Evolutionary conservation across 2,329 filamentous ascomycete species (phyloP).

Genomic region (Aspergillus awamori): DNA sequence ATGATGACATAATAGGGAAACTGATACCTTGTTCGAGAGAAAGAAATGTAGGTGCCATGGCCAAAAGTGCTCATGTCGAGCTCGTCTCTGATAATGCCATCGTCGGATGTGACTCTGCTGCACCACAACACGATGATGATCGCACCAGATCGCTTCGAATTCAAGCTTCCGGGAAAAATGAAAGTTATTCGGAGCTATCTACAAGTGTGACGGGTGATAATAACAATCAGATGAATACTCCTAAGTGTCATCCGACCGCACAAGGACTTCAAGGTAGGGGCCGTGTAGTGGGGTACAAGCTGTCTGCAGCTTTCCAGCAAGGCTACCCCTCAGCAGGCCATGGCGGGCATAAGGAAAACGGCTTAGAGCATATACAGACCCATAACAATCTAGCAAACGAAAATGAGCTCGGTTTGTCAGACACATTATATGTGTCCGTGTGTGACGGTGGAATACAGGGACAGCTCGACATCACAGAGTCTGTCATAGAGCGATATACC

Average conservation of each 20-base stretch:
- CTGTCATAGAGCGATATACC: background rate
- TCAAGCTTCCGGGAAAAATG: background rate
- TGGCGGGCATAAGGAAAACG: background rate
- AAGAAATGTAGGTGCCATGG: background rate
- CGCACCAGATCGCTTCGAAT: background rate
- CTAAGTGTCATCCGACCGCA: background rate
- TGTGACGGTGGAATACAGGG: background rate
- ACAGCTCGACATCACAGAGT: too few relatives aligned
- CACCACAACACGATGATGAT: too few relatives aligned
- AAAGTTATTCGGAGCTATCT: background rate
- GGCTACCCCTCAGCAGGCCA: background rate
- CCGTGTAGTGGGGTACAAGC: conserved; percentile 26
- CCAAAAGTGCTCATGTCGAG: background rate
- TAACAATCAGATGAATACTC: background rate
- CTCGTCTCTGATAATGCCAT: background rate
- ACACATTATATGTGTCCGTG: background rate
- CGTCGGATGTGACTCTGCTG: background rate
- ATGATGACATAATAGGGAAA: background rate
- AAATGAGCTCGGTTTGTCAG: background rate
- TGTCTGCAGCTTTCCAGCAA: conserved; percentile 25
- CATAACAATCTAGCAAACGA: background rate
- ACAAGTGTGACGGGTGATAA: too few relatives aligned
- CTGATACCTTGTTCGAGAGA: background rate
- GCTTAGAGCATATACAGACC: background rate
- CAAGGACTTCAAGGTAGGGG: conserved; percentile 24